These are phyloP conservation scores for Pseudopithomyces maydicus DNA, from an alignment of 2,329 filamentous ascomycete genomes.

Conservation along the genomic window DNA sequence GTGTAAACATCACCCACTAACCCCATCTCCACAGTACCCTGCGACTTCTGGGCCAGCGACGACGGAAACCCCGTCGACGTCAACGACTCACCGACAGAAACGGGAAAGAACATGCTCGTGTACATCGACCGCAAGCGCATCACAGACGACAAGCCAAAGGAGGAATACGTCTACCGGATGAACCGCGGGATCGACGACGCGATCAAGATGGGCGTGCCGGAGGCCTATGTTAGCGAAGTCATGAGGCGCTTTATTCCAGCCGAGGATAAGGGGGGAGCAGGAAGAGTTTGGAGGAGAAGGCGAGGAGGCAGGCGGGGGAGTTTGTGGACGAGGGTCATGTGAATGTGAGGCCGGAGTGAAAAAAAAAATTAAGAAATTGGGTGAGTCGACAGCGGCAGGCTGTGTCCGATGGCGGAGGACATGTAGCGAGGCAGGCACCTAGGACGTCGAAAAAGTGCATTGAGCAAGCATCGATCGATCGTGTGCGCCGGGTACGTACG, in stretches of 20 bases:
- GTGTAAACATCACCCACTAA: too few species aligned
- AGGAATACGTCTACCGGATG: slow-evolving; percentile 69
- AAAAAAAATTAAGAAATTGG: too few species aligned
- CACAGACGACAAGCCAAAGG: slow-evolving; percentile 48
- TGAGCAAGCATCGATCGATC: too few species aligned
- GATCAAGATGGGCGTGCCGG: slow-evolving; percentile 57
- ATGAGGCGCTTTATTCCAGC: slow-evolving; percentile 58
- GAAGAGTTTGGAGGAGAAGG: slow-evolving; percentile 32
- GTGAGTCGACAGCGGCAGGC: too few species aligned
- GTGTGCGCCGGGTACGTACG: too few species aligned
- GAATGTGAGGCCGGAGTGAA: slow-evolving; percentile 3
- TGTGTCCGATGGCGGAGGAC: too few species aligned
- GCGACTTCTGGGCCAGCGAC: slow-evolving; percentile 49
- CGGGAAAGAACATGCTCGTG: slow-evolving; percentile 54
- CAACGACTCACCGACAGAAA: slow-evolving; percentile 21
- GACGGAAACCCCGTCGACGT: slow-evolving; percentile 22
- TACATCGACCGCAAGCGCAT: slow-evolving; percentile 61
- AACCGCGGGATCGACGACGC: slow-evolving; percentile 67
- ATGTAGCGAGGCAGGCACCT: too few species aligned
- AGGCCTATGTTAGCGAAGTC: slow-evolving; percentile 59
- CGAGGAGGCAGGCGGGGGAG: slow-evolving; percentile 42
- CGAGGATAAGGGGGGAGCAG: slow-evolving; percentile 20
- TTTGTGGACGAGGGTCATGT: slow-evolving; percentile 40
- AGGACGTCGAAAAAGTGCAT: too few species aligned
- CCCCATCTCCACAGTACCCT: slow-evolving; percentile 27